These are phyloP conservation scores for Rhodotorula sp. DNA, from an alignment of 1,284 basidiomycete genomes.

Conservation along the genomic window DNA sequence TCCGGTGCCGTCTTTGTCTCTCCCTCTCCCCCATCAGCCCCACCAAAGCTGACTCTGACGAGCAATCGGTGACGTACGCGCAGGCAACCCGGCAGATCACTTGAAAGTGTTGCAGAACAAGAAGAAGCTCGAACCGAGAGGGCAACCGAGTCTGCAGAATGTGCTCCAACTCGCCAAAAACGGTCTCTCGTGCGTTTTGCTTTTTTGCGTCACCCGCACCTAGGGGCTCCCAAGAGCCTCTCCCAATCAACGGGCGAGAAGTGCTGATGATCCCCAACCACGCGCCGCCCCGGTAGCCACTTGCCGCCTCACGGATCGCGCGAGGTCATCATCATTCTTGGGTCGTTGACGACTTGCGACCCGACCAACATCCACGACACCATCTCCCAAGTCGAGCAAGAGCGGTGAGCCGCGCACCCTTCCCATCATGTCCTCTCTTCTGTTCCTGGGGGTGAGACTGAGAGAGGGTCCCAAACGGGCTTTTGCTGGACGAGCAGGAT, in stretches of 20 bases:
- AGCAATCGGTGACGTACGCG: too few species aligned
- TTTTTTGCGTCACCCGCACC: background rate
- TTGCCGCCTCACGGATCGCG: conserved; percentile 92
- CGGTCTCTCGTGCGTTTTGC: conserved; percentile 74
- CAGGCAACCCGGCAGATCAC: conserved; percentile 93
- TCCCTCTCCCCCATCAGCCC: background rate
- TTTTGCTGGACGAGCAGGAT: conserved; percentile 57
- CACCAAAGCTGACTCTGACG: background rate
- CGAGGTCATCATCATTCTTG: conserved; percentile 90
- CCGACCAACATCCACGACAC: conserved; percentile 96
- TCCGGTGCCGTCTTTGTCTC: conserved; percentile 61
- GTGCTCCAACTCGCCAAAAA: conserved; percentile 91
- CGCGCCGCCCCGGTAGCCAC: conserved; percentile 60
- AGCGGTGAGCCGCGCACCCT: conserved; percentile 38
- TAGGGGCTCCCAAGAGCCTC: background rate
- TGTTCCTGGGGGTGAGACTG: background rate
- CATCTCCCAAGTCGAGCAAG: conserved; percentile 72
- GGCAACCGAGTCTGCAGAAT: conserved; percentile 95
- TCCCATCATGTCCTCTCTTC: background rate
- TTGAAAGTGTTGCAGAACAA: conserved; percentile 80
- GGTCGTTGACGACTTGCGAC: conserved; percentile 92
- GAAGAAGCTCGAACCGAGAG: conserved; percentile 80
- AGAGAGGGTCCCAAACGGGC: background rate
- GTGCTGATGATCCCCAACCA: background rate
- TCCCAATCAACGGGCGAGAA: background rate